Base-by-base conservation (phyloP, 2,329 filamentous ascomycete genomes). In the Grosmannia penicillata region DNA sequence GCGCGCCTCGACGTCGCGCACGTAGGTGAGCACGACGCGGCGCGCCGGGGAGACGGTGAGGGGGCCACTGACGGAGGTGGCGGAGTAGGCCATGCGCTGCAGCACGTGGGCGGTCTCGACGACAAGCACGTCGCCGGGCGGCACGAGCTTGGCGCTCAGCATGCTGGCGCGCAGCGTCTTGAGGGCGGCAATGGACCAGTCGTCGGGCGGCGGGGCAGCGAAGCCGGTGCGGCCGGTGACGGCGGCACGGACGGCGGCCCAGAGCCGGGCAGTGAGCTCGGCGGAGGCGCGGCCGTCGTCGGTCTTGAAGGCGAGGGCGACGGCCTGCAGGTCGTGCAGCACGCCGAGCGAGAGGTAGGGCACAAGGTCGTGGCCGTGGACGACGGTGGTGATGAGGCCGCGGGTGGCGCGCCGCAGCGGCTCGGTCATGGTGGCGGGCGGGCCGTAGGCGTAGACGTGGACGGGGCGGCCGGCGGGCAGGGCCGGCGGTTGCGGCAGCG, bases 401-500 rank as follows among this genome's bases (percentile, higher is more conserved):
- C 78, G 68, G 0, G 82, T 86, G 10, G 77, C 76, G 42, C 71
- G 70, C 30, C 80, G 72, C 8, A 87, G 65, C 3, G 75, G 71
- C 0, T 78, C 66, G 0, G 78, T 82, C 68, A 86, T 74, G 13
- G 78, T 79, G 0, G 78, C 72, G 0, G 81, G 80, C 2, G 81
- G 76, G 0, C 82, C 82, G 52, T 85, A 87, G 7, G 82, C 78
- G 52, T 83, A 87, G 11, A 85, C 82, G 48, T 87, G 82, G 17
- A 86, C 79, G 4, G 78, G 76, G 1, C 82, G 70, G 14, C 76
- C 74, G 0, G 76, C 49, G 0, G 82, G 82, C 0, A 86, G 64
- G 15, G 63, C 66, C 7, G 44, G 42, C 8, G 41, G 10, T 32
- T 38, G 9, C 30, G 41, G 24, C 33, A 29, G 17, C 18, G 9